A percentile compares a stretch with the other conserved stretches of the same genome.
Conservation (phyloP, 2,329 filamentous ascomycete genomes). For the Neoascochyta sp. region DNA sequence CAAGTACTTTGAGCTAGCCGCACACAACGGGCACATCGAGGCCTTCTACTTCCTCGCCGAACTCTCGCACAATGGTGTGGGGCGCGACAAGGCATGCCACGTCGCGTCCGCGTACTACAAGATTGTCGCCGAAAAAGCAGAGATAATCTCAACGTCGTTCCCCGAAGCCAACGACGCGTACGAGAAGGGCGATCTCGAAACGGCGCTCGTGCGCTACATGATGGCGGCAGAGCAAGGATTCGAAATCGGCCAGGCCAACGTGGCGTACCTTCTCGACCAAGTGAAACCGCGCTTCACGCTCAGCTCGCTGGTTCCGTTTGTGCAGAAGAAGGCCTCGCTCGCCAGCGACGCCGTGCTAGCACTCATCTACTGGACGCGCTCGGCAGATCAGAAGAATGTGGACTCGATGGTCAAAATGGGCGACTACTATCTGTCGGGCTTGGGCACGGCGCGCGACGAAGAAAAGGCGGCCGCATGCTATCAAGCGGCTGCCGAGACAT, state of each 20-base stretch:
- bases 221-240: constrained; percentile 92
- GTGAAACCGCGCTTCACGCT: constrained; percentile 49
- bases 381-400: constrained; percentile 86
- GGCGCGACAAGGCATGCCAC: constrained; percentile 72
- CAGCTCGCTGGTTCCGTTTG: constrained; percentile 51
- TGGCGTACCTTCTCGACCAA: constrained; percentile 80
- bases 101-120: constrained; percentile 80
- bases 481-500: constrained; percentile 82
- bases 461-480: constrained; percentile 94
- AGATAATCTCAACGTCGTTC: constrained; percentile 78
- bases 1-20: constrained; percentile 83
- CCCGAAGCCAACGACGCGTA: constrained; percentile 79
- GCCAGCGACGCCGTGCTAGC: constrained; percentile 63
- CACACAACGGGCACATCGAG: constrained; percentile 78
- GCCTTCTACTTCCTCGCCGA: constrained; percentile 91
- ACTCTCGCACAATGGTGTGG: constrained; percentile 75
- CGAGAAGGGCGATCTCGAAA: constrained; percentile 71
- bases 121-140: constrained; percentile 86
- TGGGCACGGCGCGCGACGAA: constrained; percentile 65
- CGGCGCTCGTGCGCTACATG: constrained; percentile 75
- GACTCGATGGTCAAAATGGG: constrained; percentile 97
- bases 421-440: constrained; percentile 87
- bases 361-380: constrained; percentile 91
- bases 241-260: constrained; percentile 83
- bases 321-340: constrained; percentile 43